A percentile compares a stretch with the other conserved stretches of the same genome.
Evolutionary conservation across 352 stramenopile species (phyloP).

Genomic region (Thalassiosira mediterranea): DNA sequence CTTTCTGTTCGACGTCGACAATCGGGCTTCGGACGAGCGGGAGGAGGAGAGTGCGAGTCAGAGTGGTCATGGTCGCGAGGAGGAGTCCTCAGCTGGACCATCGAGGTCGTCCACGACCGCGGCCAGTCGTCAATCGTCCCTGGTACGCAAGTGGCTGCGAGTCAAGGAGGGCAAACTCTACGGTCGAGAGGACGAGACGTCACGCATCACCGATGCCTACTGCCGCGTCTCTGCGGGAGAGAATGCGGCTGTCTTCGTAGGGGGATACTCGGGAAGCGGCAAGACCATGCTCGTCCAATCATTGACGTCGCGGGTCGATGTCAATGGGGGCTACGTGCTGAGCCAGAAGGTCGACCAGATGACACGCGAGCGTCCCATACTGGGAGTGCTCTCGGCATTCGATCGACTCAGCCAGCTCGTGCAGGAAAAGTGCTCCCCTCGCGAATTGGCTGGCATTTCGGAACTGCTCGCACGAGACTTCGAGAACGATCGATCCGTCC

Average conservation of each 20-base stretch:
- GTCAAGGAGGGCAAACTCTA: conserved; percentile 11
- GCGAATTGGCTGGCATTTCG: conserved; percentile 9
- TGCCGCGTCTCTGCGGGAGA: conserved; percentile 14
- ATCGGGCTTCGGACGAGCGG: not conserved
- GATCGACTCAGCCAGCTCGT: conserved; percentile 20
- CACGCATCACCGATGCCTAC: conserved; percentile 13
- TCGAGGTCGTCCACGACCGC: too few species aligned
- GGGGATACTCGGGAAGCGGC: conserved; percentile 47
- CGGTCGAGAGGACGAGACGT: conserved; percentile 8
- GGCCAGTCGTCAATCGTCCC: too few species aligned
- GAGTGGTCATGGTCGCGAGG: not conserved
- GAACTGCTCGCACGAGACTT: conserved; percentile 6
- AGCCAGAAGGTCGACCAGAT: conserved; percentile 36
- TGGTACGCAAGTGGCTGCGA: conserved; percentile 3
- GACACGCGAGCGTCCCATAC: conserved; percentile 1
- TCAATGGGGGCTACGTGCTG: conserved; percentile 15
- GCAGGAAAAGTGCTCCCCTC: not conserved
- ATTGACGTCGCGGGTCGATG: not conserved
- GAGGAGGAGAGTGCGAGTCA: not conserved
- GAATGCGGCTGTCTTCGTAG: conserved; percentile 30
- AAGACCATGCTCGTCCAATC: conserved; percentile 33
- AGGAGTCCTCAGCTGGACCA: too few species aligned
- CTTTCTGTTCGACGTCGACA: conserved; percentile 8
- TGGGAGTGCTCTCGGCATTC: conserved; percentile 27
- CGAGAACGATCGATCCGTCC: conserved; percentile 7